phyloP scores from a whole-genome alignment of 2,329 filamentous ascomycete genomes.

The Eutypella sp. region DNA sequence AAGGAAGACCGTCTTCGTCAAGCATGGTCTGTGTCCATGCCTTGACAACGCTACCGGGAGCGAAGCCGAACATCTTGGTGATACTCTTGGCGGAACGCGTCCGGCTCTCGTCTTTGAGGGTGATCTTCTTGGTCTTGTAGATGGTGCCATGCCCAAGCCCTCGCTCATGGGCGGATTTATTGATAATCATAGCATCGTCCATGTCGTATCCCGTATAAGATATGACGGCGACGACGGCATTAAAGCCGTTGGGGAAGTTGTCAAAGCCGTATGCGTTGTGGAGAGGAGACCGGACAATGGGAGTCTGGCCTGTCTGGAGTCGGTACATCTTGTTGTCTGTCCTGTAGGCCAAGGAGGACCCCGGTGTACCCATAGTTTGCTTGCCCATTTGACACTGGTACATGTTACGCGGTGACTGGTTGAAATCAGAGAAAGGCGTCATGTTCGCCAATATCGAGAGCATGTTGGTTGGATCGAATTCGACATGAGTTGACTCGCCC shows the following conservation, averaged over 20 bases:
- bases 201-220: conserved; percentile 99
- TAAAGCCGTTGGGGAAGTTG: conserved; percentile 96
- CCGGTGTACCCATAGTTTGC: conserved; percentile 97
- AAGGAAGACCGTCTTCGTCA: conserved; percentile 82
- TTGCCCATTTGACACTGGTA: conserved; percentile 99
- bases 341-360: conserved; percentile 75
- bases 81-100: conserved; percentile 63
- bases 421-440: conserved; percentile 98
- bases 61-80: conserved; percentile 85
- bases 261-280: conserved; percentile 96
- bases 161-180: conserved; percentile 93
- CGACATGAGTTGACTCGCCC: conserved; percentile 89
- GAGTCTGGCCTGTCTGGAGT: conserved; percentile 92
- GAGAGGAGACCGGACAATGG: conserved; percentile 83
- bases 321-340: conserved; percentile 98
- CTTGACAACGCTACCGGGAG: conserved; percentile 68
- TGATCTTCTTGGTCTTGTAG: conserved; percentile 94
- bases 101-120: conserved; percentile 73
- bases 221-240: conserved; percentile 94
- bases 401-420: conserved; percentile 98
- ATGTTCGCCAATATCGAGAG: conserved; percentile 97
- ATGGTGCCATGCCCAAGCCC: conserved; percentile 95
- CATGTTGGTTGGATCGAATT: conserved; percentile 92
- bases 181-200: conserved; percentile 99
- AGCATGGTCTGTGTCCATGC: conserved; percentile 66